Evolutionary conservation across 441 rosid species (phyloP), one percentile per base, ranked within the genome.

Genomic region (Populus hybrid): DNA sequence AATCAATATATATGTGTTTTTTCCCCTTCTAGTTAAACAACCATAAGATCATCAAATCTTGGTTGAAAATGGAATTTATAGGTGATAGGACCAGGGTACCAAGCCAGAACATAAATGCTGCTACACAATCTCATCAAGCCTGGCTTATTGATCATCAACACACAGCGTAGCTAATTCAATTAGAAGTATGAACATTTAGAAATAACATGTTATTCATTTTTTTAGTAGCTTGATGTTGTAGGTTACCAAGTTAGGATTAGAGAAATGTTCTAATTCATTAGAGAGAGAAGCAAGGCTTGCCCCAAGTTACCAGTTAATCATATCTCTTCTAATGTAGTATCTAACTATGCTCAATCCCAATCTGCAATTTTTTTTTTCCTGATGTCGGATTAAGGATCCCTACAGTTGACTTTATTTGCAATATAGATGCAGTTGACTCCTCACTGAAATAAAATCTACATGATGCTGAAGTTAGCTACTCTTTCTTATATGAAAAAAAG

Each of bases 21-120:
- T 14, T 14, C 16, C 57, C 16, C 57, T 4, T 70, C 73, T 79
- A 70, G 72, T 78, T 80, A 78, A 79, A 36, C 65, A 75, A 70
- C 81, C 2, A 40, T 5, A 50, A 8, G 65, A 76, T 66, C 77
- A 74, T 42, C 74, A 26, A 46, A 14, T 14, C 16, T 46, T 46
- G 16, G 57, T 46, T 46, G 20, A 14, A 46, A 46, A 14, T 14
- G 57, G 16, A 46, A 4, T 46, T 46, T 46, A 46, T 14, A 46
- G 57, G 57, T 46, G 57, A 46, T 14, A 14, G 57, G 57, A 46
- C 57, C 20, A 46, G 57, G 57, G 57, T 4, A 3, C 57, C 57
- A 1, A 46, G 57, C 57, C 57, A 46, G 6, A 46, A 46, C 6
- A 46, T 46, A 46, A 14, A 12, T 14, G 57, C 6, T 14, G 57